Conservation (phyloP, 2,329 filamentous ascomycete species). For the Pyrenochaeta sp. region DNA sequence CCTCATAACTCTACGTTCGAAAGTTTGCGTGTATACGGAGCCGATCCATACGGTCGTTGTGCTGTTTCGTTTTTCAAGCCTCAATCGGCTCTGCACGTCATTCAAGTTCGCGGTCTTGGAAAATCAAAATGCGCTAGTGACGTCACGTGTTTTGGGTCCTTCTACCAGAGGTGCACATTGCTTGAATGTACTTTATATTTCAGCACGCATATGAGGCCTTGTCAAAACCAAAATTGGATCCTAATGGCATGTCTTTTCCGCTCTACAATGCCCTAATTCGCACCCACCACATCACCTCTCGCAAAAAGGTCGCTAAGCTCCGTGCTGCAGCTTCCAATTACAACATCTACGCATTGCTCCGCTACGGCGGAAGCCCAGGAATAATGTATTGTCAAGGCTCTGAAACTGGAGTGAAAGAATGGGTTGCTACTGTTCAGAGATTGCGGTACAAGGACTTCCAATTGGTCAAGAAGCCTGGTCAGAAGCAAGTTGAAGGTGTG, state of each 20-base stretch:
- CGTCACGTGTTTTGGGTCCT: constrained; percentile 37
- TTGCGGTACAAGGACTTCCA: constrained; percentile 78
- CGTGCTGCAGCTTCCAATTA: constrained; percentile 69
- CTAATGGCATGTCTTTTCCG: constrained; percentile 28
- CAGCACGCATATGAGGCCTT: background rate
- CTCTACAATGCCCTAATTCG: constrained; percentile 71
- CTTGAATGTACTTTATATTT: background rate
- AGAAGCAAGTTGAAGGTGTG: constrained; percentile 24
- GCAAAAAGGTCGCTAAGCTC: constrained; percentile 74
- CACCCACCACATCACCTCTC: constrained; percentile 83
- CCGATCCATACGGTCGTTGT: constrained; percentile 41
- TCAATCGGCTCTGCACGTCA: constrained; percentile 17
- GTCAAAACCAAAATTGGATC: background rate
- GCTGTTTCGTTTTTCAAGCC: constrained; percentile 13
- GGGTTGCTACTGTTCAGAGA: constrained; percentile 70
- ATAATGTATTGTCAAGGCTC: constrained; percentile 80
- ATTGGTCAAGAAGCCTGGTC: constrained; percentile 64
- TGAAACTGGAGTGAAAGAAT: constrained; percentile 64
- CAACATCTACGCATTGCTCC: constrained; percentile 70
- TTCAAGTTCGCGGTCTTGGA: constrained; percentile 18
- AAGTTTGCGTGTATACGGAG: constrained; percentile 21
- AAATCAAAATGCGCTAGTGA: constrained; percentile 34
- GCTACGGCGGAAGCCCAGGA: constrained; percentile 73
- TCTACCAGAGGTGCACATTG: background rate
- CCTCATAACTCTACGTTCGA: constrained; percentile 47